Conservation (phyloP, 495 filamentous ascomycete species). For the Penicillium taxi region DNA sequence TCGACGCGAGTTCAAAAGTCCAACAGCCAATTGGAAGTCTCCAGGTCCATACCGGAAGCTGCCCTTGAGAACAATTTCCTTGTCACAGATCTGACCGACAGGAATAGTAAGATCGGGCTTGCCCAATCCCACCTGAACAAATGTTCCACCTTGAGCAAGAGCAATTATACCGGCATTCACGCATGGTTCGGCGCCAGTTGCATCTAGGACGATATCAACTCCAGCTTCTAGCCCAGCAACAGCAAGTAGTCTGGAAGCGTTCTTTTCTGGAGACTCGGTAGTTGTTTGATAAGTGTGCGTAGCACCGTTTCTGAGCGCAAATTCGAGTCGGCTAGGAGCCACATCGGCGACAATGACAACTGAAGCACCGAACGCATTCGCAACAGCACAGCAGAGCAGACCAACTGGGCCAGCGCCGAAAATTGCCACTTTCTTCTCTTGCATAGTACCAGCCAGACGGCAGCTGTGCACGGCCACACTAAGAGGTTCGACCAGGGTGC, state of each 20-base stretch:
- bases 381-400: constrained; percentile 69
- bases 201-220: constrained; percentile 77
- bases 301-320: constrained; percentile 59
- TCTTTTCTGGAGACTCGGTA: constrained; percentile 3
- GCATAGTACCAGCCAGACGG: constrained; percentile 57
- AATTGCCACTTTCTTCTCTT: constrained; percentile 68
- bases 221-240: constrained; percentile 48
- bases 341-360: constrained; percentile 77
- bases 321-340: constrained; percentile 55
- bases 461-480: constrained; percentile 74
- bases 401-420: constrained; percentile 86
- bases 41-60: constrained; percentile 74
- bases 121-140: constrained; percentile 84
- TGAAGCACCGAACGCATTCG: constrained; percentile 62
- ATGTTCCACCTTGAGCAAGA: constrained; percentile 64
- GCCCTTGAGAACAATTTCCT: constrained; percentile 71
- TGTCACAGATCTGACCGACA: constrained; percentile 50
- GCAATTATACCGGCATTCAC: constrained; percentile 67
- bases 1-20: constrained; percentile 56
- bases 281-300: constrained; percentile 58
- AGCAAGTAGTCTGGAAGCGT: constrained; percentile 38
- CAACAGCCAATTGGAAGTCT: constrained; percentile 68
- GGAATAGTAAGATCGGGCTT: constrained; percentile 24
- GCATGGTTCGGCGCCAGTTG: constrained; percentile 67
- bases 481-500: constrained; percentile 76